Base-by-base conservation (phyloP, 208 protist genomes). In the Leishmania braziliensis region DNA sequence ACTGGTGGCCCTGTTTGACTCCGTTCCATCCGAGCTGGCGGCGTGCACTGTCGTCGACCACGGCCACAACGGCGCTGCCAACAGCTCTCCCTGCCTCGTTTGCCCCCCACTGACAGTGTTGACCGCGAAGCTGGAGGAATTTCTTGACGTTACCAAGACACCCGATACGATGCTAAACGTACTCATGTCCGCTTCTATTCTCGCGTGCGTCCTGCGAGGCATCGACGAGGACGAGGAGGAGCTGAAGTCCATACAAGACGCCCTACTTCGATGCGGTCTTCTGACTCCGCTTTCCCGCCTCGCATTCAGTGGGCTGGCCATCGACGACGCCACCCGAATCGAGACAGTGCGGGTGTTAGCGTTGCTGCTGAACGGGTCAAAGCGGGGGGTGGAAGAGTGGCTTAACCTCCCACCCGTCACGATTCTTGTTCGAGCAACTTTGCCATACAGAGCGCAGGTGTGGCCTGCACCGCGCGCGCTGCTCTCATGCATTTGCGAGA, bases 311-410 rank as follows among this genome's bases (percentile, higher is more conserved):
- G 92, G 92, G 3, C 65, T 74, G n/a, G 86, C 79, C 54, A 88
- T 94, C 26, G 89, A 96, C 86, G 94, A 95, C 75, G 90, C 87
- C 50, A 88, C 82, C 4, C 91, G 92, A 56, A 95, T 97, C 51
- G 94, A 94, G 68, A 85, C 92, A 3, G 83, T 97, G 66, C 88
- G 94, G 14, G 86, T 88, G 50, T 78, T 97, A 3, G 86, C 88
- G 8, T 39, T 80, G 66, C 78, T 95, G 65, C 79, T 97, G 26
- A 69, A 80, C 23, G 78, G 82, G 9, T 88, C 82, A 53, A 75
- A 74, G 56, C 75, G 79, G 4, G 86, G 83, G 29, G 80, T 95
- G 54, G 81, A 92, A 58, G 86, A 93, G 63, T 92, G 94, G 84
- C 72, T 90, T 33, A 51, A 10, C n/a, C 26, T 60, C 12, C 70